These are phyloP conservation scores for Aspergillus carbonarius DNA, from an alignment of 2,329 filamentous ascomycete species.

Conservation along the genomic window DNA sequence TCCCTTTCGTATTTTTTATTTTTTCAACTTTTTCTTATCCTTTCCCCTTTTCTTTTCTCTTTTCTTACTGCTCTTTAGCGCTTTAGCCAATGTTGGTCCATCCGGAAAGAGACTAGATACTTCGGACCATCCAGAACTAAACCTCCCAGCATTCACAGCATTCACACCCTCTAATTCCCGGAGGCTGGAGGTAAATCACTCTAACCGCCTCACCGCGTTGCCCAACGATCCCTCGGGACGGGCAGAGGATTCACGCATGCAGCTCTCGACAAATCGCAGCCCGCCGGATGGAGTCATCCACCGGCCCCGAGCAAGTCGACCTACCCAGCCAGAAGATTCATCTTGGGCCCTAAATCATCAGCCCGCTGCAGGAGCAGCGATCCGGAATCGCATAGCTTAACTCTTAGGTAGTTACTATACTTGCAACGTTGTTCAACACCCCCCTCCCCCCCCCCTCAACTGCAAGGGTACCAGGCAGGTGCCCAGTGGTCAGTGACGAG, in stretches of 20 bases:
- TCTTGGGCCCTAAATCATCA: neutral
- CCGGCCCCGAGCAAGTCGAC: neutral
- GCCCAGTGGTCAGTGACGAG: neutral
- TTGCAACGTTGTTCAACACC: neutral
- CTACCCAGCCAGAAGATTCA: neutral
- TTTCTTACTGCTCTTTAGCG: neutral
- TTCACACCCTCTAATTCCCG: neutral
- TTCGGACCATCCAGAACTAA: neutral
- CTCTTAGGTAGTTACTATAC: neutral
- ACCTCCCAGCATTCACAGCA: neutral
- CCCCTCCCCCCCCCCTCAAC: too few species aligned
- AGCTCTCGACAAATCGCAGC: slow-evolving; percentile 15
- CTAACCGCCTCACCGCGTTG: slow-evolving; percentile 23
- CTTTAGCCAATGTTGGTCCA: neutral
- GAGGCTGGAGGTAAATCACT: slow-evolving; percentile 10
- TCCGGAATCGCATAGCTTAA: neutral
- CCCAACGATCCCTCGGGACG: slow-evolving; percentile 16
- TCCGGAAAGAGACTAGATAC: neutral
- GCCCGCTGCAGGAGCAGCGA: neutral
- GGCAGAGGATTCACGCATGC: neutral
- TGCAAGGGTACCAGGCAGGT: slow-evolving; percentile 1
- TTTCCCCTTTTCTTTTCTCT: neutral
- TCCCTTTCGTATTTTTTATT: neutral
- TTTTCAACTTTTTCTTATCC: neutral
- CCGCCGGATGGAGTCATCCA: slow-evolving; percentile 14